Base-by-base conservation (phyloP, 257 asterid genomes). In the Asclepias syriaca region DNA sequence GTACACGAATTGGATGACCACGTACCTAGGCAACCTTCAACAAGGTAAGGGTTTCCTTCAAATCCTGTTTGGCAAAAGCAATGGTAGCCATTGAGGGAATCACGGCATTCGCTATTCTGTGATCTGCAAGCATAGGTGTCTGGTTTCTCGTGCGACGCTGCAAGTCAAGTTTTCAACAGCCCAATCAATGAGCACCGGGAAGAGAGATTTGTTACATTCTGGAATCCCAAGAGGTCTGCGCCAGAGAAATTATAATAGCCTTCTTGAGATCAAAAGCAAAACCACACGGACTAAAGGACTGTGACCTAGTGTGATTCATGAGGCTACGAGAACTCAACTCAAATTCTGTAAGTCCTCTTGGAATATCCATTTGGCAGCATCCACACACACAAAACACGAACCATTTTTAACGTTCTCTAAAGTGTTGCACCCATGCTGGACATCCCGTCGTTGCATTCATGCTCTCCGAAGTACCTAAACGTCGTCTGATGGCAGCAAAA, bases 21-120 rank as follows among this genome's bases (percentile, higher is more conserved):
- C 48, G 21, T 77, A 81, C 88, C 85, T 50, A 63, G 72, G 64
- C 88, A 84, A 57, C 88, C 83, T 66, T 63, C 77, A 39, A 3
- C 22, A n/a, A 75, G 77, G 56, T 84, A 84, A 57, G 86, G 86
- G 24, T 82, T 81, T 65, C 85, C 88, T 51, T 68, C 46, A 68
- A 72, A 79, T 32, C 88, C 86, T 0, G 43, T 24, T 55, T 3
- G 43, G 65, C 86, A 81, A 2, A 29, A 58, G 60, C 84, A 84
- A 18, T 0, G 54, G 75, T 82, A 75, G 10, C 74, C 83, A 65
- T 16, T 50, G 21, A 24, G 46, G 2, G 83, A 68, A 75, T 75
- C 77, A 37, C 13, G 7, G 71, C 86, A 79, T 40, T 70, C 67
- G 3, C 77, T 72, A 19, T 82, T 16, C 0, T 9, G 14, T 7